These are phyloP conservation scores for Lentinula boryana DNA, from an alignment of 768 basidiomycete species.

Conservation along the genomic window DNA sequence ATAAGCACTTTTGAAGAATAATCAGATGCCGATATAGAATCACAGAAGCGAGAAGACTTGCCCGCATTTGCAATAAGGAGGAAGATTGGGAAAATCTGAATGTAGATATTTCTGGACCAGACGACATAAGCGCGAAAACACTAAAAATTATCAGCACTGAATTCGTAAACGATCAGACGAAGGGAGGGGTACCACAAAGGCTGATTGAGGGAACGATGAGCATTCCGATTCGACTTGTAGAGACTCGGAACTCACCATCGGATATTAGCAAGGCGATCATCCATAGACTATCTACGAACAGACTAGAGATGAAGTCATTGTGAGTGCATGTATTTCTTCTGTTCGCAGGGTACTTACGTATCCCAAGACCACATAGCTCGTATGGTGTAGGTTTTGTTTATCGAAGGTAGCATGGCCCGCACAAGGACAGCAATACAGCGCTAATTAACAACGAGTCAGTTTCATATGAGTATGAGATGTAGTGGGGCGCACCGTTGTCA, in stretches of 20 bases:
- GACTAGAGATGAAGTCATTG: neutral
- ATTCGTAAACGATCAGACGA: neutral
- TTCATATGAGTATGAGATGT: neutral
- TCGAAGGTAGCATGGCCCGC: neutral
- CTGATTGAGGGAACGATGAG: neutral
- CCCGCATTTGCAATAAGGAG: neutral
- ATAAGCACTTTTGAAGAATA: neutral
- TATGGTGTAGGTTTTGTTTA: neutral
- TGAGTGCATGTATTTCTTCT: neutral
- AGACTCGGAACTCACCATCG: neutral
- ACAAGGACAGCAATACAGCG: neutral
- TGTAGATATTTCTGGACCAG: neutral
- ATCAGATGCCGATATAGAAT: neutral
- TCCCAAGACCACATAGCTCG: neutral
- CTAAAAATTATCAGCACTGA: neutral
- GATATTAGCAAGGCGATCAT: neutral
- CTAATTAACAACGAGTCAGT: neutral
- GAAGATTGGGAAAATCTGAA: neutral
- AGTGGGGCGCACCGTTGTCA: neutral
- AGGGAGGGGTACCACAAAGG: neutral
- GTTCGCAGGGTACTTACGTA: neutral
- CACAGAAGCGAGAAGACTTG: neutral
- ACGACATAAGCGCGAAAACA: conserved; percentile 1
- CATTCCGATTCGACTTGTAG: neutral
- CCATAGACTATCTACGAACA: neutral